phyloP scores from a whole-genome alignment of 192 early-diverging fungal genomes.

The Chytriomyces confervae region DNA sequence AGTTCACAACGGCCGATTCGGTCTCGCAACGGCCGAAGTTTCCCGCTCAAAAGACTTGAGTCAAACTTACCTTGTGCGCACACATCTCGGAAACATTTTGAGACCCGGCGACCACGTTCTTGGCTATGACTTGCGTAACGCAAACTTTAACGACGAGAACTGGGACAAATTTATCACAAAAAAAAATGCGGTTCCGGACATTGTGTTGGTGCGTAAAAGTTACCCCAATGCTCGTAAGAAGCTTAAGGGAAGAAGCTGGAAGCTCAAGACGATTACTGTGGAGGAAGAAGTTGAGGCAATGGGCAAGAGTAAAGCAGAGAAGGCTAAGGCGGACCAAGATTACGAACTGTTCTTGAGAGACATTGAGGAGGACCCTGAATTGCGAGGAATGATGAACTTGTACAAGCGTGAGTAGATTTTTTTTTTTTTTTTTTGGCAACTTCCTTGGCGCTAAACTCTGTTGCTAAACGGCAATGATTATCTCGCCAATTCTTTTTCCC shows the following conservation, averaged over 20 bases:
- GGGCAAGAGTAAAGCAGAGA: conserved; percentile 76
- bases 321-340: conserved; percentile 76
- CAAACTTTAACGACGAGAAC: conserved; percentile 90
- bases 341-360: conserved; percentile 97
- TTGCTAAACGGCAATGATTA: background rate
- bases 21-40: conserved; percentile 88
- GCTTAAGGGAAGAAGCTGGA: conserved; percentile 87
- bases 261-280: conserved; percentile 84
- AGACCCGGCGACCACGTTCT: conserved; percentile 89
- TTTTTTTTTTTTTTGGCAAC: background rate
- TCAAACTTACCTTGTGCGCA: conserved; percentile 78
- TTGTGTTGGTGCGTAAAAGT: conserved; percentile 89
- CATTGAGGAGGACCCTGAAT: conserved; percentile 97
- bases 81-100: conserved; percentile 90
- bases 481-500: background rate
- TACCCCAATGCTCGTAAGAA: conserved; percentile 90
- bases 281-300: conserved; percentile 81
- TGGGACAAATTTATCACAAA: conserved; percentile 68
- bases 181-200: conserved; percentile 75
- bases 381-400: conserved; percentile 91
- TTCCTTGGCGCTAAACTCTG: conserved; percentile 2
- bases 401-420: conserved; percentile 69
- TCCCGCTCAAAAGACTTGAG: conserved; percentile 80
- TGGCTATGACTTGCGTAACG: conserved; percentile 86
- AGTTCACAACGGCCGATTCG: conserved; percentile 68